Conservation (phyloP, 2,329 filamentous ascomycete species). For the Penicillium rolfsii region DNA sequence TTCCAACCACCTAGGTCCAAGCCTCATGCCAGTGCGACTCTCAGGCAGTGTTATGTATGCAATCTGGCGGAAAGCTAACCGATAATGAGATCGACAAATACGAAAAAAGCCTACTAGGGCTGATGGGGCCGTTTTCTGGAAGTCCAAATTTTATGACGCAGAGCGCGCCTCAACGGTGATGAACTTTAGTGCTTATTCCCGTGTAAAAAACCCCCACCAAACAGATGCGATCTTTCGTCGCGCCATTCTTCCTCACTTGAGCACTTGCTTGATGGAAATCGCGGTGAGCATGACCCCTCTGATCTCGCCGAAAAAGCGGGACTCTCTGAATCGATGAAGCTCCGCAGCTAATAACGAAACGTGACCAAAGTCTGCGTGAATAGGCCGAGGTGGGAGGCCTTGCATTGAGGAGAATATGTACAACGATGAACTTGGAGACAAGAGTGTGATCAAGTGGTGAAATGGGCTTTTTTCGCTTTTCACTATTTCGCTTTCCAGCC, state of each 20-base stretch:
- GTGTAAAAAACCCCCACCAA: slow-evolving; percentile 8
- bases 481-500: not conserved
- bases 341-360: not conserved
- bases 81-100: not conserved
- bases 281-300: not conserved
- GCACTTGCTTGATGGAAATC: not conserved
- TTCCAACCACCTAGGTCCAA: not conserved
- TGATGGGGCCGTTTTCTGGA: slow-evolving; percentile 19
- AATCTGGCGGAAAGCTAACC: not conserved
- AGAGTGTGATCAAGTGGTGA: not conserved
- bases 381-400: slow-evolving; percentile 11
- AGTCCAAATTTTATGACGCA: not conserved
- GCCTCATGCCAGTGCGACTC: slow-evolving; percentile 1
- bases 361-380: not conserved
- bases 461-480: slow-evolving; percentile 3
- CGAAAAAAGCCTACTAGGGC: slow-evolving; percentile 17
- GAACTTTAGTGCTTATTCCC: slow-evolving; percentile 23
- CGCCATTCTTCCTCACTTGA: not conserved
- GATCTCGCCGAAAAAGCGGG: not conserved
- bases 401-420: slow-evolving; percentile 6
- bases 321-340: not conserved
- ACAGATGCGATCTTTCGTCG: not conserved
- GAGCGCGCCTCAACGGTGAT: slow-evolving; percentile 8
- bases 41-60: not conserved
- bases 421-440: not conserved